Conservation (phyloP, 1,284 basidiomycete species). For the Cryptococcus depauperatus region DNA sequence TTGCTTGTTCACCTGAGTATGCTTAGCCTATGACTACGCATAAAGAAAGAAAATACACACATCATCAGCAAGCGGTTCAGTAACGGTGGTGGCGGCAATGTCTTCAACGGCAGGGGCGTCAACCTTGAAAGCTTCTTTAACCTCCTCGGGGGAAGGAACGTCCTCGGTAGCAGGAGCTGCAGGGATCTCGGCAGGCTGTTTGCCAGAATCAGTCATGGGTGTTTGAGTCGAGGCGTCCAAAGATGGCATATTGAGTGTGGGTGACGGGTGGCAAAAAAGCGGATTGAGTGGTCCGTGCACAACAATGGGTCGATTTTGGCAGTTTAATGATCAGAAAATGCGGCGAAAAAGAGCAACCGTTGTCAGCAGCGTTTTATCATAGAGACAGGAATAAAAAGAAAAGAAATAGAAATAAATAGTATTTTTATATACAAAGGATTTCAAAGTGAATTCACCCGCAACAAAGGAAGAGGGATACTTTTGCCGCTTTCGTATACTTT, state of each 20-base stretch:
- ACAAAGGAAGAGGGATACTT: too few relatives aligned
- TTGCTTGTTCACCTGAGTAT: conserved; percentile 20
- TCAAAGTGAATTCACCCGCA: too few relatives aligned
- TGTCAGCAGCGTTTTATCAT: background rate
- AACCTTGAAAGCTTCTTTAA: conserved; percentile 16
- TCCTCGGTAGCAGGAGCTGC: conserved; percentile 13
- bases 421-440: too few relatives aligned
- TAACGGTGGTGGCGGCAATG: conserved; percentile 14
- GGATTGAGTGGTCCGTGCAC: conserved; percentile 2
- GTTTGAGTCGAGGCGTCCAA: conserved; percentile 1
- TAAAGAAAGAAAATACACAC: conserved; percentile 10
- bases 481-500: too few relatives aligned
- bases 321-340: conserved; percentile 51
- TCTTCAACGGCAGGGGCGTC: conserved; percentile 15
- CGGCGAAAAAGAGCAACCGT: conserved; percentile 49
- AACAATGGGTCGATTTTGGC: conserved; percentile 7
- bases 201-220: conserved; percentile 3
- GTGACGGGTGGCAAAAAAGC: conserved; percentile 8
- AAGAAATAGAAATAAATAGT: conserved; percentile 9
- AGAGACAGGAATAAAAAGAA: conserved; percentile 1
- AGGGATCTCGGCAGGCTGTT: conserved; percentile 8
- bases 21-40: background rate
- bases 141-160: conserved; percentile 21
- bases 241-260: conserved; percentile 4
- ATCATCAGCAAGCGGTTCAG: conserved; percentile 19